These are phyloP conservation scores for Chimonanthus praecox DNA, from an alignment of 164 flowering plant genomes.

Conservation along the genomic window DNA sequence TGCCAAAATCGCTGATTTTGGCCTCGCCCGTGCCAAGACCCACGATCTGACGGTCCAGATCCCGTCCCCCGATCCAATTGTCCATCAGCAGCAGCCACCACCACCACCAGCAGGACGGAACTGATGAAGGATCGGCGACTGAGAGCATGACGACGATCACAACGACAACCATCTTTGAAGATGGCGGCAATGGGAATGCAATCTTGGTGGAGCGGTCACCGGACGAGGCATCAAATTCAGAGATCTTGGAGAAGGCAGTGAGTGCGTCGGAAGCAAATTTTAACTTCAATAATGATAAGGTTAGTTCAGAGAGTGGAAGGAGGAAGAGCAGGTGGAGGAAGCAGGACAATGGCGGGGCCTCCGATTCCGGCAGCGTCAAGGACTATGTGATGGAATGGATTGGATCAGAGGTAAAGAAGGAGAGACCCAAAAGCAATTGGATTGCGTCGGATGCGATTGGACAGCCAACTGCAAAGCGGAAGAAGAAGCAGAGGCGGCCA, in stretches of 20 bases:
- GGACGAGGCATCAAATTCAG: conserved; percentile 54
- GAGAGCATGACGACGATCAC: conserved; percentile 50
- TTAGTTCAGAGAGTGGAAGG: conserved; percentile 65
- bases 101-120: conserved; percentile 16
- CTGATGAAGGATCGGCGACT: conserved; percentile 63
- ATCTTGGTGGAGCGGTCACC: conserved; percentile 1
- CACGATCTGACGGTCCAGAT: conserved; percentile 19
- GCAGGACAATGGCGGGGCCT: conserved; percentile 52
- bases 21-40: conserved; percentile 51
- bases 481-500: conserved; percentile 41
- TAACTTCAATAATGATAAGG: conserved; percentile 26
- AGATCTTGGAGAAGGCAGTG: conserved; percentile 37
- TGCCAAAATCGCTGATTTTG: conserved; percentile 87
- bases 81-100: too few relatives aligned
- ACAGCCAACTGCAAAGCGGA: conserved; percentile 23
- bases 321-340: conserved; percentile 88
- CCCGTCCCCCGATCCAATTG: conserved; percentile 7
- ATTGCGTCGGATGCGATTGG: conserved; percentile 21
- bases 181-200: conserved; percentile 34
- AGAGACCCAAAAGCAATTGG: conserved; percentile 72
- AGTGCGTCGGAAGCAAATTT: conserved; percentile 53
- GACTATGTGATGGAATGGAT: conserved; percentile 99
- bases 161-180: conserved; percentile 33
- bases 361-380: conserved; percentile 64
- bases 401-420: conserved; percentile 85